phyloP scores from a whole-genome alignment of 192 early-diverging fungal species.

The Helicostylum pulchrum region DNA sequence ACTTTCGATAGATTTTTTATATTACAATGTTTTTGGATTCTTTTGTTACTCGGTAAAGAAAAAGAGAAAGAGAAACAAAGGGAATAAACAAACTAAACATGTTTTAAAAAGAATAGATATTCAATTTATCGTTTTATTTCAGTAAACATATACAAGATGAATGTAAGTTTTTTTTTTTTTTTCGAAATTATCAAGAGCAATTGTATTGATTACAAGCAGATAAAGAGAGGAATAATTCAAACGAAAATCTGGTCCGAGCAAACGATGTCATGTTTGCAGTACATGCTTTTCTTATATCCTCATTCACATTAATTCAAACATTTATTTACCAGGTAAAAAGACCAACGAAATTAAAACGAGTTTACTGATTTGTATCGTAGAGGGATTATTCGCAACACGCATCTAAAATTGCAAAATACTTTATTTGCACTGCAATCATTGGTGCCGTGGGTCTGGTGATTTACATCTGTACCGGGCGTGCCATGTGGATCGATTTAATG shows the following conservation, averaged over 20 bases:
- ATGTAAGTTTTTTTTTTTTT: too few species aligned
- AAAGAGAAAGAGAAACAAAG: not conserved
- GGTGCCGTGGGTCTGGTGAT: constrained; percentile 24
- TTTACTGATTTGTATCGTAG: constrained; percentile 23
- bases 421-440: constrained; percentile 38
- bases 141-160: constrained; percentile 62
- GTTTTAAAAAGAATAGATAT: constrained; percentile 43
- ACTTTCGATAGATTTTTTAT: constrained; percentile 86
- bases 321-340: constrained; percentile 62
- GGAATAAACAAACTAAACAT: not conserved
- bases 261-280: constrained; percentile 88
- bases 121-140: constrained; percentile 75
- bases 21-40: constrained; percentile 86
- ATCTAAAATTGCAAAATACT: constrained; percentile 34
- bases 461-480: constrained; percentile 20
- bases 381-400: constrained; percentile 41
- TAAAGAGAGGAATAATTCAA: constrained; percentile 61
- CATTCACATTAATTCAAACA: constrained; percentile 60
- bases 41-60: constrained; percentile 68
- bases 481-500: constrained; percentile 57
- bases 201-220: constrained; percentile 28
- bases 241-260: constrained; percentile 66
- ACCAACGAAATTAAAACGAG: not conserved
- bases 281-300: constrained; percentile 73
- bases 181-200: not conserved